phyloP scores from a whole-genome alignment of 2,329 filamentous ascomycete genomes.

The Daldinia eschscholtzii region DNA sequence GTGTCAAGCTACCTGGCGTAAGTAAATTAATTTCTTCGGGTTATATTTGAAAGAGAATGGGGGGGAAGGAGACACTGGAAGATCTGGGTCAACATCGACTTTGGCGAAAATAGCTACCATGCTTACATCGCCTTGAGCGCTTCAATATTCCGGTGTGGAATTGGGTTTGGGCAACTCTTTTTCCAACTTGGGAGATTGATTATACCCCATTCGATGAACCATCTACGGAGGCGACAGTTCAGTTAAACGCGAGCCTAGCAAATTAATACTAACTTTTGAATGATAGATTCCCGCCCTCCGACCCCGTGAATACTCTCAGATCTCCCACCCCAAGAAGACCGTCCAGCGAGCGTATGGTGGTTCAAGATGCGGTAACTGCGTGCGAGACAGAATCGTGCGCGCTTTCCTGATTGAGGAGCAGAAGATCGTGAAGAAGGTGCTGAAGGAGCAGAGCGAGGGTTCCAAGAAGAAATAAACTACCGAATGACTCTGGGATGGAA shows the following conservation, averaged over 20 bases:
- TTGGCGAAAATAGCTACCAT: neutral
- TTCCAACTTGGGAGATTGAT: neutral
- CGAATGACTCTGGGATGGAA: conserved; percentile 50
- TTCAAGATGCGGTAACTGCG: conserved; percentile 98
- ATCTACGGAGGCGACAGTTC: conserved; percentile 2
- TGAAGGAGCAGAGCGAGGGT: conserved; percentile 93
- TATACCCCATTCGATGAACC: neutral
- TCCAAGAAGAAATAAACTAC: conserved; percentile 76
- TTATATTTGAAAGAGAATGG: neutral
- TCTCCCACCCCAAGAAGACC: conserved; percentile 99
- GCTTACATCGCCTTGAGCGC: neutral
- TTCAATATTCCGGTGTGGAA: neutral
- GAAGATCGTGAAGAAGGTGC: conserved; percentile 99
- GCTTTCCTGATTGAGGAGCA: conserved; percentile 99
- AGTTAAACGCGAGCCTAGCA: conserved; percentile 8
- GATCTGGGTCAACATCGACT: neutral
- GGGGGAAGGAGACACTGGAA: neutral
- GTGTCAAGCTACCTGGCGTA: conserved; percentile 97
- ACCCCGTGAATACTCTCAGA: conserved; percentile 95
- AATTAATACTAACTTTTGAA: conserved; percentile 49
- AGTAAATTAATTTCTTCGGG: conserved; percentile 61
- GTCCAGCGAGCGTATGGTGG: conserved; percentile 98
- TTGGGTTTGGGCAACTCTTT: neutral
- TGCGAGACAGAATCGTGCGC: conserved; percentile 96
- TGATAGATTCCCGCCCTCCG: conserved; percentile 91